These are phyloP conservation scores for Mucor piriformis DNA, from an alignment of 371 early-diverging fungal species.

Conservation along the genomic window DNA sequence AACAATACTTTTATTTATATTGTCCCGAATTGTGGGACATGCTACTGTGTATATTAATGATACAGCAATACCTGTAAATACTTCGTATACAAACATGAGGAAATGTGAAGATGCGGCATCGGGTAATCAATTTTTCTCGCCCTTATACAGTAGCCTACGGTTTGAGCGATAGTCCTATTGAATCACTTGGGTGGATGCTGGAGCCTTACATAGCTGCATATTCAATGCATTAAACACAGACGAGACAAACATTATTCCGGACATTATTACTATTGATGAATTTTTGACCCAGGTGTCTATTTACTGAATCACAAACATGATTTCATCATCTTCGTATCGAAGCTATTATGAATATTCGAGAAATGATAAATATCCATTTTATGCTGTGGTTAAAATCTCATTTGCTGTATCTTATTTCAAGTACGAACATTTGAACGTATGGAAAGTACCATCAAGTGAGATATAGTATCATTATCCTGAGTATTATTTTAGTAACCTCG, in stretches of 20 bases:
- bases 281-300: constrained; percentile 62
- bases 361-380: constrained; percentile 29
- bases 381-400: constrained; percentile 47
- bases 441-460: too few relatives aligned
- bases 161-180: constrained; percentile 62
- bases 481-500: constrained; percentile 40
- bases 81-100: constrained; percentile 25
- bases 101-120: constrained; percentile 43
- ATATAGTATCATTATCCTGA: not conserved
- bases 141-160: constrained; percentile 62
- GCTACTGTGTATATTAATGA: constrained; percentile 20
- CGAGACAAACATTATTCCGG: constrained; percentile 38
- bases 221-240: constrained; percentile 37
- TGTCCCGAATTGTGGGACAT: constrained; percentile 17
- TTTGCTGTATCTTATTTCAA: constrained; percentile 63
- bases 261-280: constrained; percentile 48
- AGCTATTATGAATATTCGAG: constrained; percentile 65
- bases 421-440: constrained; percentile 59
- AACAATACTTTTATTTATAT: constrained; percentile 14
- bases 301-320: constrained; percentile 66
- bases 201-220: constrained; percentile 68
- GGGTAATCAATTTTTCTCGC: constrained; percentile 50
- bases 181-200: constrained; percentile 63
- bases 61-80: constrained; percentile 2
- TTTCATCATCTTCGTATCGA: constrained; percentile 65